Evolutionary conservation across 305 asterid genomes (phyloP), one percentile per base, ranked within the genome.

Genomic region (Fraxinus paxiana): DNA sequence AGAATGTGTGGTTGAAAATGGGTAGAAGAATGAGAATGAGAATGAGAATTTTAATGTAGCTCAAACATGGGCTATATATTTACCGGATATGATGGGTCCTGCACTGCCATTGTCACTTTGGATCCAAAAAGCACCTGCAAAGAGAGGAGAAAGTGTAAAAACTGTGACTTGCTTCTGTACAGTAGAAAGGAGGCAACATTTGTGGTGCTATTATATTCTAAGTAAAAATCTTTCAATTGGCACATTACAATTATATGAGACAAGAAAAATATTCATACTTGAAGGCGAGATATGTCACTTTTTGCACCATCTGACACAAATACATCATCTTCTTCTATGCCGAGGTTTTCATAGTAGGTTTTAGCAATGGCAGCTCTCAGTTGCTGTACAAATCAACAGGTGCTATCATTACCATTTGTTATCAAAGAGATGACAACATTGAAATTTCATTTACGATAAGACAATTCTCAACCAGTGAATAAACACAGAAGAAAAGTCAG

Each of bases 261-360:
- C 79, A 72, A 46, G 33, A 54, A 72, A 54, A 63, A 56, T 80
- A 28, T 67, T 18, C 77, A 83, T 77, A 96, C 99, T 97, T 96
- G 98, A 79, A 96, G 97, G 80, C 98, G 97, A 81, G 99, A 94
- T 85, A 96, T 92, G 88, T 96, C 99, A 85, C 98, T 94, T 85
- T 96, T 96, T 37, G 99, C 99, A 63, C 99, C 99, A 90, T 96
- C 98, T 28, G 99, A 96, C 61, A 96, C 98, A 82, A 94, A 96
- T 79, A 96, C 90, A 88, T 96, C 98, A 81, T 88, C 92, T 84
- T 87, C 97, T 77, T 91, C 98, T 72, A 94, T 86, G 81, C 98
- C 99, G 87, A 92, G 93, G 87, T 89, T 88, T 33, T 89, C 88
- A 83, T 96, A 96, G 86, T 89, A 91, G 61, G 93, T 90, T 80